These are phyloP conservation scores for Lipomyces japonicus DNA, from an alignment of 805 yeast genomes.

Conservation along the genomic window DNA sequence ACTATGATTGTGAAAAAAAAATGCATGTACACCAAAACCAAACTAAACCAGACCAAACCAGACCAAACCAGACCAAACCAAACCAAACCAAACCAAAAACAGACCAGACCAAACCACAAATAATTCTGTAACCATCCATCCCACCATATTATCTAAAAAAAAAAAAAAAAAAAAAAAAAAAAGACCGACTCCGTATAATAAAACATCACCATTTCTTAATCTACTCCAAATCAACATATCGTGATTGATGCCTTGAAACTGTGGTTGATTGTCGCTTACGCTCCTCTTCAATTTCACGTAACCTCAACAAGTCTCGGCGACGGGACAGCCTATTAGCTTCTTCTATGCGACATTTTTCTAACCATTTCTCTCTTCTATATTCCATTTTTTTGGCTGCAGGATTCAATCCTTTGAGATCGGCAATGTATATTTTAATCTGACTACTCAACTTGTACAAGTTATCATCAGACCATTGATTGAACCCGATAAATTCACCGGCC, in stretches of 20 bases:
- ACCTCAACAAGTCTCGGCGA: slow-evolving; percentile 11
- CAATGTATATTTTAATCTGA: slow-evolving; percentile 15
- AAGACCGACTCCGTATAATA: not conserved
- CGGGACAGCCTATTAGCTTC: slow-evolving; percentile 18
- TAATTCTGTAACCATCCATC: not conserved
- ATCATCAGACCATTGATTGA: slow-evolving; percentile 20
- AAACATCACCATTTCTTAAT: no score
- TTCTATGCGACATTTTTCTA: slow-evolving; percentile 17
- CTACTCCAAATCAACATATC: not conserved
- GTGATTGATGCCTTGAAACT: not conserved
- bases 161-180: not conserved
- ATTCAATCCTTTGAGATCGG: slow-evolving; percentile 15
- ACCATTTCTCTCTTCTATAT: slow-evolving; percentile 15
- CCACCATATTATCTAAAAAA: not conserved
- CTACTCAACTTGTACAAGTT: slow-evolving; percentile 12
- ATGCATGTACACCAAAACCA: no score
- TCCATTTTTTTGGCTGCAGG: slow-evolving; percentile 9
- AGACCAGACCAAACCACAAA: no score
- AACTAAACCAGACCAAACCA: no score
- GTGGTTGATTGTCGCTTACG: not conserved
- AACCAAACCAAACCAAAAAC: no score
- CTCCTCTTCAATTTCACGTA: slow-evolving; percentile 2
- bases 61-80: no score
- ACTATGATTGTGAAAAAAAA: no score
- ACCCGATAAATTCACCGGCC: no score